A percentile compares a stretch with the other conserved stretches of the same genome.
Conservation (phyloP, 495 filamentous ascomycete genomes). For the Xylaria flabelliformis region DNA sequence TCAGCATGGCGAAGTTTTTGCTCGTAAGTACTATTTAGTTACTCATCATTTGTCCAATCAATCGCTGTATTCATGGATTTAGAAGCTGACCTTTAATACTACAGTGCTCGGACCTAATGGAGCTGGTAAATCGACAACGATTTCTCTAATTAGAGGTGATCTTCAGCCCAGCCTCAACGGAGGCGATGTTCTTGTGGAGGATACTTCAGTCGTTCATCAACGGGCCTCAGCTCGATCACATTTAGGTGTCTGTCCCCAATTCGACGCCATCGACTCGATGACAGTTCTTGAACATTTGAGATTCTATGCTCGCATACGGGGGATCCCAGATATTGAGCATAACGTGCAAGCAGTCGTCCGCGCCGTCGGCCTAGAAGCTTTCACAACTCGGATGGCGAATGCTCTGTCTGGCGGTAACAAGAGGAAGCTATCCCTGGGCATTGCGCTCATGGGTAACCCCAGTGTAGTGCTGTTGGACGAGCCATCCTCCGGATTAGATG, state of each 20-base stretch:
- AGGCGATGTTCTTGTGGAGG: constrained; percentile 78
- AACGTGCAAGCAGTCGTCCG: constrained; percentile 66
- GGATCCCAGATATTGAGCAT: constrained; percentile 66
- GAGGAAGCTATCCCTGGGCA: constrained; percentile 74
- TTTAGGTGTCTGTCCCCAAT: constrained; percentile 82
- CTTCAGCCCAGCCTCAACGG: constrained; percentile 64
- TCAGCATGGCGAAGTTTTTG: constrained; percentile 78
- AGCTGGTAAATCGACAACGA: constrained; percentile 86
- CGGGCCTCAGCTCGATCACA: constrained; percentile 70
- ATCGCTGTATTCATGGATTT: not conserved
- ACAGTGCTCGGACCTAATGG: constrained; percentile 84
- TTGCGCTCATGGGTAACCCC: constrained; percentile 78
- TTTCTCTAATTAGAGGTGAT: constrained; percentile 85
- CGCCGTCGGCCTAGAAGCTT: constrained; percentile 66
- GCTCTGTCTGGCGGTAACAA: constrained; percentile 78
- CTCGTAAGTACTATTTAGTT: constrained; percentile 39
- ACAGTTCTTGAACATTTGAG: constrained; percentile 71
- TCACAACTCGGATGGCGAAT: constrained; percentile 65
- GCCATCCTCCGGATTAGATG: constrained; percentile 72
- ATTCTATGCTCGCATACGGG: constrained; percentile 76
- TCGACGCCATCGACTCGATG: constrained; percentile 73
- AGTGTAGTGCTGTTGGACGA: constrained; percentile 76
- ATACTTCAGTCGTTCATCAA: constrained; percentile 67
- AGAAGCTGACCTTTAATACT: not conserved
- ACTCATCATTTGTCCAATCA: not conserved